Conservation (phyloP, 2,329 filamentous ascomycete species). For the Colletotrichum plurivorum region DNA sequence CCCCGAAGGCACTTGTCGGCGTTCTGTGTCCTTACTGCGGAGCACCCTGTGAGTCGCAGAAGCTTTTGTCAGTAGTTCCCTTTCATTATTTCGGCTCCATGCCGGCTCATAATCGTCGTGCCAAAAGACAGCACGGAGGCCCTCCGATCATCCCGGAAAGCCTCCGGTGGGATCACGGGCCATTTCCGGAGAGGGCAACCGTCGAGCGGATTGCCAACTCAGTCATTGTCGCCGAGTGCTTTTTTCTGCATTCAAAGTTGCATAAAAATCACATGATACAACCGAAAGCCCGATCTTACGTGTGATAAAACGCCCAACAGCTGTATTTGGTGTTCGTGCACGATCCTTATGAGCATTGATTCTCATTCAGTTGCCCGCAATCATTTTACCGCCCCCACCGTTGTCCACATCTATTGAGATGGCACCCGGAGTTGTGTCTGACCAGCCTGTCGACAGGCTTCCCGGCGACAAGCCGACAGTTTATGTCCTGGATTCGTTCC, state of each 20-base stretch:
- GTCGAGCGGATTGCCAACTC: too few relatives aligned
- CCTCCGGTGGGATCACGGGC: neutral
- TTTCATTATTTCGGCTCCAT: too few relatives aligned
- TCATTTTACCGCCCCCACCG: neutral
- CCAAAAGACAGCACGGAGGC: neutral
- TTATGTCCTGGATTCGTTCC: conserved; percentile 57
- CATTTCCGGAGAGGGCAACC: too few relatives aligned
- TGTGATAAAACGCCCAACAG: too few relatives aligned
- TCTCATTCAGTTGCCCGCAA: neutral
- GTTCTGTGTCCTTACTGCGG: neutral
- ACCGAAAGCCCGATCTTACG: too few relatives aligned
- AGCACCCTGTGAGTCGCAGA: neutral
- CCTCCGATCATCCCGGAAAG: neutral
- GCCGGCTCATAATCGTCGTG: too few relatives aligned
- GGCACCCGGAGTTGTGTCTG: conserved; percentile 13
- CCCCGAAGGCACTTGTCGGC: neutral
- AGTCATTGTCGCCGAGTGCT: too few relatives aligned
- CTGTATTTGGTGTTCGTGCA: too few relatives aligned
- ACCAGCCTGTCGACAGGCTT: neutral
- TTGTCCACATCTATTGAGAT: neutral
- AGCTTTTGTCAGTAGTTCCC: neutral
- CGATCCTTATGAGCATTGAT: neutral
- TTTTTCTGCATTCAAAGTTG: too few relatives aligned
- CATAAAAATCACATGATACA: too few relatives aligned
- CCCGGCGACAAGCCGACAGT: conserved; percentile 52